A percentile compares a stretch with the other conserved stretches of the same genome.
Evolutionary conservation across 495 filamentous ascomycete species (phyloP).

Genomic region (Aspergillus homomorphus): DNA sequence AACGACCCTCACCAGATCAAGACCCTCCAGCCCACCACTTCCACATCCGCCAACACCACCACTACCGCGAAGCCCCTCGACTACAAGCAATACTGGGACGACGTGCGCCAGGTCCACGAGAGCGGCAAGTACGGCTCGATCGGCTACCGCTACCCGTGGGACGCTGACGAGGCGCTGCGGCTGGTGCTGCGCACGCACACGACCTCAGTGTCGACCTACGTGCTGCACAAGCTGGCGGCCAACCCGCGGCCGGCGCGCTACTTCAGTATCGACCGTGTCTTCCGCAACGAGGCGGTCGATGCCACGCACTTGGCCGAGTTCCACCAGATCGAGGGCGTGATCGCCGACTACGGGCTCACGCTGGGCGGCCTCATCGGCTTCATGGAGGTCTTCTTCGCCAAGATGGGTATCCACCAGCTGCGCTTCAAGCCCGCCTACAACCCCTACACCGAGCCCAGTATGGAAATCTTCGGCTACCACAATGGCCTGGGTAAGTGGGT

Average conservation of each 20-base stretch:
- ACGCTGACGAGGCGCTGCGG: slow-evolving; percentile 78
- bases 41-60: slow-evolving; percentile 28
- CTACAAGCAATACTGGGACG: slow-evolving; percentile 84
- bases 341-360: slow-evolving; percentile 89
- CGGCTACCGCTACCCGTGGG: slow-evolving; percentile 94
- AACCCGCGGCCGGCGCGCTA: slow-evolving; percentile 80
- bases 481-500: slow-evolving; percentile 86
- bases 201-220: slow-evolving; percentile 80
- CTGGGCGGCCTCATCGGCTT: slow-evolving; percentile 93
- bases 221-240: slow-evolving; percentile 84
- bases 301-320: slow-evolving; percentile 97
- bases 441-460: slow-evolving; percentile 94
- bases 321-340: slow-evolving; percentile 97
- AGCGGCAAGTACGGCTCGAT: slow-evolving; percentile 88
- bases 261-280: slow-evolving; percentile 97
- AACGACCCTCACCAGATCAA: slow-evolving; percentile 39
- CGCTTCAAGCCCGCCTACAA: slow-evolving; percentile 98
- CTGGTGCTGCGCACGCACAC: slow-evolving; percentile 96
- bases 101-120: slow-evolving; percentile 77
- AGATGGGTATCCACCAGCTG: slow-evolving; percentile 87
- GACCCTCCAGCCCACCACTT: slow-evolving; percentile 28
- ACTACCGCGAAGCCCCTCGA: slow-evolving; percentile 51
- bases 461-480: slow-evolving; percentile 96
- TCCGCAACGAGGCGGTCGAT: slow-evolving; percentile 94
- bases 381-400: slow-evolving; percentile 92